Evolutionary conservation across 2,329 filamentous ascomycete species (phyloP), one percentile per base, ranked within the genome.

Genomic region (Ophiostoma populinum): DNA sequence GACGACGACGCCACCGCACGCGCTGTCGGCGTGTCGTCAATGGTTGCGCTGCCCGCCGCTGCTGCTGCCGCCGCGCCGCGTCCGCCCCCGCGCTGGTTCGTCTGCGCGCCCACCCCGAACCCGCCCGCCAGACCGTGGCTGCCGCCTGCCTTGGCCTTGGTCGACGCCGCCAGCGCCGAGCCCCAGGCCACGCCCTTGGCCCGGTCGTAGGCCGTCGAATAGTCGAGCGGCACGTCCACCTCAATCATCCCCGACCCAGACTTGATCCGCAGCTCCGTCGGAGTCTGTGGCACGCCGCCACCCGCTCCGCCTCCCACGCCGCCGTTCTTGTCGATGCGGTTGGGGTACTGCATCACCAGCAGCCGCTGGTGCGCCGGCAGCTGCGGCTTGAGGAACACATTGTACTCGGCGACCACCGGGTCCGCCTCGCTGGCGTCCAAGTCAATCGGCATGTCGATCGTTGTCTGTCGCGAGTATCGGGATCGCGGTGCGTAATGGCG

Each of bases 291-390:
- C 9, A 27, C 27, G n/a, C 32, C 29, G 7, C 12, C 29, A 3
- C 24, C 38, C 9, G 25, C 12, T 13, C 19, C 11, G 10, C 35
- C 35, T 53, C 46, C 35, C 5, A 11, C 15, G 31, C 56, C 48
- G 9, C 56, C 50, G 42, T 76, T 67, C 26, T 69, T 62, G 39
- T 71, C 62, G 25, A 65, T 63, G 42, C 81, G 79, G 56, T 86
- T 86, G 18, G 86, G 78, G 55, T 92, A 92, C 59, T 95, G 86
- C 30, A 98, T 70, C 43, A 95, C 70, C 47, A 87, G 77, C 40
- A 85, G 70, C 45, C 76, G 67, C 40, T 71, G 73, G 47, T 63
- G 62, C 12, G 57, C 52, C 5, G 73, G 64, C 30, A 79, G 68
- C 15, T 67, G 60, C 16, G 82, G 78, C 46, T 86, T 93, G 51